Percentiles rank a stretch among this genome's conserved stretches.
Conservation (phyloP, 768 basidiomycete species). For the Agrocybe chaxingu region DNA sequence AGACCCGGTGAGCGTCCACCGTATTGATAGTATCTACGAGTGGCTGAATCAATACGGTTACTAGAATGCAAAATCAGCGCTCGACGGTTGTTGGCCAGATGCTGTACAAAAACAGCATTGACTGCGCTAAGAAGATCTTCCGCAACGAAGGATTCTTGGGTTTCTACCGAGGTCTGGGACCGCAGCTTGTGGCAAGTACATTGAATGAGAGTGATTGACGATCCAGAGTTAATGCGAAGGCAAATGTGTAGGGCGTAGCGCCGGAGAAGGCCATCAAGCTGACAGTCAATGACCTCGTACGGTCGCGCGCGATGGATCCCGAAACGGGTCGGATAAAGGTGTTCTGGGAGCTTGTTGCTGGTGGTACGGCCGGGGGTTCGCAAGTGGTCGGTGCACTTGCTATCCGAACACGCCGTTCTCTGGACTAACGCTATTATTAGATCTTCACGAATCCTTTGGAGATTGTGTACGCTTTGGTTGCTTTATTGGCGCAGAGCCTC, state of each 20-base stretch:
- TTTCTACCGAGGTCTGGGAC: conserved; percentile 96
- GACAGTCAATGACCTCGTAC: conserved; percentile 91
- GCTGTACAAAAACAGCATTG: conserved; percentile 93
- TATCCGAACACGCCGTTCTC: background rate
- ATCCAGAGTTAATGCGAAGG: conserved; percentile 1
- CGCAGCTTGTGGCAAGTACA: conserved; percentile 80
- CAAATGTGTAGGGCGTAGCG: conserved; percentile 70
- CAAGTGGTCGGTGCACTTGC: conserved; percentile 66
- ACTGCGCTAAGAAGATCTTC: conserved; percentile 92
- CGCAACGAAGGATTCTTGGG: conserved; percentile 90
- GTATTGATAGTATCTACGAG: background rate
- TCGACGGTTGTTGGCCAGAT: conserved; percentile 96
- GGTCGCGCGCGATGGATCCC: conserved; percentile 82
- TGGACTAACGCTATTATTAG: conserved; percentile 36
- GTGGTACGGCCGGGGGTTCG: conserved; percentile 91
- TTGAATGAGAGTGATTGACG: background rate
- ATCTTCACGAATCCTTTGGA: conserved; percentile 97
- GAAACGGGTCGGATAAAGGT: conserved; percentile 93
- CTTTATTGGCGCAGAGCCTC: conserved; percentile 6
- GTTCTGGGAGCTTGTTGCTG: conserved; percentile 89
- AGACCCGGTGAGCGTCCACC: conserved; percentile 52
- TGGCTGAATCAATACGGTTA: background rate
- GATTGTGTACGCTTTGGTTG: conserved; percentile 67
- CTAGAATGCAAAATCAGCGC: conserved; percentile 95
- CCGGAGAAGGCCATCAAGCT: conserved; percentile 98